phyloP scores from a whole-genome alignment of 257 asterid species.

The Datura wrightii region DNA sequence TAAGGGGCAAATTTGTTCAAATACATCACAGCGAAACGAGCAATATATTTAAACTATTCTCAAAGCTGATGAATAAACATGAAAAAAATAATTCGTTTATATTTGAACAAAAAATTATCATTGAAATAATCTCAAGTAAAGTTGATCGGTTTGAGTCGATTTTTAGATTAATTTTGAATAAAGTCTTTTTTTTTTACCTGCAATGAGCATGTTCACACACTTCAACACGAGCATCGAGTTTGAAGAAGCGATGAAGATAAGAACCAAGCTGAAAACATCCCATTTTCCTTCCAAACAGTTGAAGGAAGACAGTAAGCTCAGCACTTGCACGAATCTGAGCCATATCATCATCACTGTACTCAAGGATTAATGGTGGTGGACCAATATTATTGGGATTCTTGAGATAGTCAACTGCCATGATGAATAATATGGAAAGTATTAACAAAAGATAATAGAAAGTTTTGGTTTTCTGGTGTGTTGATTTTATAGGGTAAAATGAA shows the following conservation, averaged over 20 bases:
- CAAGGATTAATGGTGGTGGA: not conserved
- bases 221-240: not conserved
- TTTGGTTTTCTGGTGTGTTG: not conserved
- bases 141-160: no score
- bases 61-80: no score
- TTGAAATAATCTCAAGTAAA: no score
- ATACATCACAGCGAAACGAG: no score
- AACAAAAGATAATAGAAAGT: not conserved
- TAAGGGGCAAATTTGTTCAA: no score
- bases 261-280: not conserved
- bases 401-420: not conserved
- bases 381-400: not conserved
- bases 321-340: not conserved
- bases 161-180: no score
- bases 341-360: not conserved
- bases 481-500: not conserved
- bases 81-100: no score
- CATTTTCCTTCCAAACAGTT: not conserved
- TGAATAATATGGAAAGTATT: not conserved
- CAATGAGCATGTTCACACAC: not conserved
- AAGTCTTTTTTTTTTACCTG: no score
- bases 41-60: no score
- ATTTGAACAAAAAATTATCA: no score
- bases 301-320: not conserved
- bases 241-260: not conserved